Conservation (phyloP, 2,329 filamentous ascomycete genomes). For the Thermothelomyces thermophilus region DNA sequence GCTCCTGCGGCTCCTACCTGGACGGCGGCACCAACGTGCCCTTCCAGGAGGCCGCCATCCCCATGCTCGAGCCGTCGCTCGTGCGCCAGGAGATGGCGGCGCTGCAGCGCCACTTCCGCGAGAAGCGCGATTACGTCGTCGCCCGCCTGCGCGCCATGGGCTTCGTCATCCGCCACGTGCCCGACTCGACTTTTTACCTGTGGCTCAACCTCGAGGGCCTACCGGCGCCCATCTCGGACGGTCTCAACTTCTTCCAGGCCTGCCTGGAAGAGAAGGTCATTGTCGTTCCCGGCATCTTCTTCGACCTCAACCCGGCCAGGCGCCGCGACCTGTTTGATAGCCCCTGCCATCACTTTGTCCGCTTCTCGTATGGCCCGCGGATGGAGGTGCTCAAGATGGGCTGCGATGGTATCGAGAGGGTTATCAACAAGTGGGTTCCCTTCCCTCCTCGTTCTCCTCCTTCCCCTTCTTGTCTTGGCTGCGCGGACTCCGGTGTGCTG, state of each 20-base stretch:
- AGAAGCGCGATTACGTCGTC: slow-evolving; percentile 89
- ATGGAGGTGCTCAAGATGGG: slow-evolving; percentile 74
- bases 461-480: neutral
- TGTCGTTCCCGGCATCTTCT: slow-evolving; percentile 96
- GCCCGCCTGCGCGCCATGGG: slow-evolving; percentile 75
- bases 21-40: slow-evolving; percentile 92
- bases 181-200: slow-evolving; percentile 91
- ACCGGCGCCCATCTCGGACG: slow-evolving; percentile 79
- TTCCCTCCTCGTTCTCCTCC: neutral
- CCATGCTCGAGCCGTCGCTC: slow-evolving; percentile 81
- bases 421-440: slow-evolving; percentile 59
- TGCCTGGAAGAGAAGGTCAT: slow-evolving; percentile 92
- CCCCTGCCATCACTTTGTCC: slow-evolving; percentile 87
- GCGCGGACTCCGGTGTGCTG: neutral
- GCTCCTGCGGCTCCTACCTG: slow-evolving; percentile 86
- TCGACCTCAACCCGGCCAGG: slow-evolving; percentile 87
- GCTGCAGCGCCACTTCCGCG: slow-evolving; percentile 79
- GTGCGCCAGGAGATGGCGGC: slow-evolving; percentile 84
- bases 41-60: slow-evolving; percentile 88
- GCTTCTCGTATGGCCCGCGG: slow-evolving; percentile 75
- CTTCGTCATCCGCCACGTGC: slow-evolving; percentile 75
- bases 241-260: slow-evolving; percentile 93
- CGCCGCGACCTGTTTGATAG: slow-evolving; percentile 88
- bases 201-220: slow-evolving; percentile 63
- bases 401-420: slow-evolving; percentile 76